Percentiles rank a stretch among this genome's conserved stretches.
phyloP scores from a whole-genome alignment of 805 yeast genomes.

The Metschnikowia koreensis region DNA sequence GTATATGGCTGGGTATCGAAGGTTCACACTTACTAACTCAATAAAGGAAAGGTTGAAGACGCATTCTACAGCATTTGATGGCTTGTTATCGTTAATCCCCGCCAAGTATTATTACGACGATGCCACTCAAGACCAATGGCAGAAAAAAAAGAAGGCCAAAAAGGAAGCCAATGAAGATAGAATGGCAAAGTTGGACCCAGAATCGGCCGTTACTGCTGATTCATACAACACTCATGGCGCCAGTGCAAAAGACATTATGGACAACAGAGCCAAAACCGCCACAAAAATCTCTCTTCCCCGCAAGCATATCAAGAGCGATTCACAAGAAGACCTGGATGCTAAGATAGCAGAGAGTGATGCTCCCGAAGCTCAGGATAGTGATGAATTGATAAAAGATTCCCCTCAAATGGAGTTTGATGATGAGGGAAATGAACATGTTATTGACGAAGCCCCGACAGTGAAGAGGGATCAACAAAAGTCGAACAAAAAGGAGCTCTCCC shows the following conservation, averaged over 20 bases:
- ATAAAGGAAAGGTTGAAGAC: conserved; percentile 69
- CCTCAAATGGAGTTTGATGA: conserved; percentile 61
- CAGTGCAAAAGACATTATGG: conserved; percentile 60
- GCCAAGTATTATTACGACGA: conserved; percentile 93
- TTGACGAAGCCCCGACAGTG: conserved; percentile 6
- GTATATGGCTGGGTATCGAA: neutral
- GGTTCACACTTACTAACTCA: conserved; percentile 22
- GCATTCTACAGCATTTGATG: conserved; percentile 82
- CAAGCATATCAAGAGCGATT: conserved; percentile 15
- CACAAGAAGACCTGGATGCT: conserved; percentile 21
- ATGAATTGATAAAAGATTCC: conserved; percentile 15
- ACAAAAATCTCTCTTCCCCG: conserved; percentile 44
- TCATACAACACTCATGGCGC: conserved; percentile 41
- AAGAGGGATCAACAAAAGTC: conserved; percentile 6
- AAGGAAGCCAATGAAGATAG: conserved; percentile 61
- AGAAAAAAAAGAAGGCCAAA: conserved; percentile 71
- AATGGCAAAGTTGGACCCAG: conserved; percentile 75
- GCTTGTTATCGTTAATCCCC: conserved; percentile 85
- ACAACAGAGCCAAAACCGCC: conserved; percentile 54
- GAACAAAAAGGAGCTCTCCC: conserved; percentile 29
- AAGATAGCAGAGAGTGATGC: conserved; percentile 10
- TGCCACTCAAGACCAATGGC: conserved; percentile 88
- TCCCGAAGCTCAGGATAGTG: neutral
- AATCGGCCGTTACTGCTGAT: conserved; percentile 41
- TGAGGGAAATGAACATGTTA: conserved; percentile 54